Percentiles rank a stretch among this genome's conserved stretches.
Conservation (phyloP, 2,329 filamentous ascomycete genomes). For the Conoideocrella luteorostrata region DNA sequence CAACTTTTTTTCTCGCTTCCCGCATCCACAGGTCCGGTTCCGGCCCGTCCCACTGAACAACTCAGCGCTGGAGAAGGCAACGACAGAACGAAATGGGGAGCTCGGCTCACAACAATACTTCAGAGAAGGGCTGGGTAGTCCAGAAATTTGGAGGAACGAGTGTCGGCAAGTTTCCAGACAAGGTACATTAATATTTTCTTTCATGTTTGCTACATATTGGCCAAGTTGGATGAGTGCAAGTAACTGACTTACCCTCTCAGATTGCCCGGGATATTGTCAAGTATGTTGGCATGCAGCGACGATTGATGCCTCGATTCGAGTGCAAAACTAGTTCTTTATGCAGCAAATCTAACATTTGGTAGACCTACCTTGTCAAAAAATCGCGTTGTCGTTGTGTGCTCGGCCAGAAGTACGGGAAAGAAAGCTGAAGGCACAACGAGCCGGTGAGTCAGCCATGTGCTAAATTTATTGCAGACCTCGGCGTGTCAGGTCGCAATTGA, state of each 20-base stretch:
- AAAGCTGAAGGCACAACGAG: constrained; percentile 95
- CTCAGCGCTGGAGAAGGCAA: too few relatives aligned
- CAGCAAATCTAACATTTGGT: not conserved
- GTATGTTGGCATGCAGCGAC: constrained; percentile 20
- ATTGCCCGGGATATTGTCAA: constrained; percentile 38
- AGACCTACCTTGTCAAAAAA: constrained; percentile 53
- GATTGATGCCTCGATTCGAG: not conserved
- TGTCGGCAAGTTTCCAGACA: constrained; percentile 84
- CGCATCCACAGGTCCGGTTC: constrained; percentile 1
- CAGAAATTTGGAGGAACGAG: constrained; percentile 96
- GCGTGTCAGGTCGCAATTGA: too few relatives aligned
- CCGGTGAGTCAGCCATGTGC: constrained; percentile 54
- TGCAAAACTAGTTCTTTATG: not conserved
- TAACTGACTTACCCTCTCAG: constrained; percentile 17
- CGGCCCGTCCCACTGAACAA: constrained; percentile 1
- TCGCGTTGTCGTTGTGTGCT: constrained; percentile 88
- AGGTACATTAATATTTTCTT: constrained; percentile 31
- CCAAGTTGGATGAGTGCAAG: not conserved
- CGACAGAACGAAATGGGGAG: constrained; percentile 22
- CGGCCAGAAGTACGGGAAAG: constrained; percentile 86
- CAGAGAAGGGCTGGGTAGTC: constrained; percentile 64
- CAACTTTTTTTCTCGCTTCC: constrained; percentile 1
- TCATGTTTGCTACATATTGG: not conserved
- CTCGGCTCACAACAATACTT: constrained; percentile 27
- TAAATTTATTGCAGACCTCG: not conserved